phyloP scores from a whole-genome alignment of 805 yeast species.

The Candida namnaoensis region DNA sequence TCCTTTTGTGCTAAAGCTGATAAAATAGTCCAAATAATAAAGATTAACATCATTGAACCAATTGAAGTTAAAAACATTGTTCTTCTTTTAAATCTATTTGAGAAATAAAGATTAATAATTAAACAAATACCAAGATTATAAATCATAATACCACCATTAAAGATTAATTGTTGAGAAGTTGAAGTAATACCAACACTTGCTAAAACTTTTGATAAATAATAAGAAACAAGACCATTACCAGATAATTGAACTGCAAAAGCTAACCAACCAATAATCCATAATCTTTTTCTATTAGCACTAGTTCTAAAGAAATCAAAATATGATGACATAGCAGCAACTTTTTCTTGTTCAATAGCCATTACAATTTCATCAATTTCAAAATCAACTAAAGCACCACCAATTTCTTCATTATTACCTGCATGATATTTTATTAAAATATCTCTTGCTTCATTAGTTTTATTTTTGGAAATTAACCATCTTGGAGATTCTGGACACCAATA shows the following conservation, averaged over 20 bases:
- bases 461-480: conserved; percentile 32
- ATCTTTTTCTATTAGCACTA: conserved; percentile 32
- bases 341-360: conserved; percentile 32
- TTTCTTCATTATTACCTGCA: conserved; percentile 23
- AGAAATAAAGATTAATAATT: conserved; percentile 19
- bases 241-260: conserved; percentile 34
- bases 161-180: conserved; percentile 33
- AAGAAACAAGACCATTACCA: conserved; percentile 44
- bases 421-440: conserved; percentile 29
- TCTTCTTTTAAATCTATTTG: conserved; percentile 26
- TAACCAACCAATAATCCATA: conserved; percentile 23
- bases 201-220: conserved; percentile 41
- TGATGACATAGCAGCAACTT: conserved; percentile 20
- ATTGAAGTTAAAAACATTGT: conserved; percentile 25
- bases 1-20: conserved; percentile 38
- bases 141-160: conserved; percentile 42
- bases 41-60: conserved; percentile 26
- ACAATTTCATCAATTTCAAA: conserved; percentile 31
- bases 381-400: conserved; percentile 20
- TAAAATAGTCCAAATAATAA: conserved; percentile 33
- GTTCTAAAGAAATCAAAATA: conserved; percentile 31
- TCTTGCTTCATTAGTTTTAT: conserved; percentile 33
- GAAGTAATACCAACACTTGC: conserved; percentile 43
- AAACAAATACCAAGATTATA: conserved; percentile 31
- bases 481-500: conserved; percentile 42